Base-by-base conservation (phyloP, 2,329 filamentous ascomycete species). In the Colletotrichum tropicicola region DNA sequence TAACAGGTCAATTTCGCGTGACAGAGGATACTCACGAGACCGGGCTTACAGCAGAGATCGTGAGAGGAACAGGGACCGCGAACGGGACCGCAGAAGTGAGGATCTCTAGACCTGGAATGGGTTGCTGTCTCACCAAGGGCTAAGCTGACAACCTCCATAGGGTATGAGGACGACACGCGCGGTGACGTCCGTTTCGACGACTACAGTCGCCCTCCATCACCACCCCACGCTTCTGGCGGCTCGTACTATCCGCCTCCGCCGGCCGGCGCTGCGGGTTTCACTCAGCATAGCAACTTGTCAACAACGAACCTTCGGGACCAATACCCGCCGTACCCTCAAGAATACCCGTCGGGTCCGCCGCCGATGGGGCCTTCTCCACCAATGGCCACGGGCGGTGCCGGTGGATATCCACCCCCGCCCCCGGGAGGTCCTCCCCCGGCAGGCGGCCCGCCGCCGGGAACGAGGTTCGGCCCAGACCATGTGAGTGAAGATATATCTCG, bases 151-250 rank as follows among this genome's bases (percentile, higher is more conserved):
- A n/a, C n/a, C n/a, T n/a, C 60, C 41, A 43, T 69, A 80, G 78
- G 73, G 21, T 77, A 77, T 53, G 74, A 77, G 44, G 77, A 79
- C 7, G 77, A 79, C n/a, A 68, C 69, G 12, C 70, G 71, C 4
- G 72, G 74, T 45, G 74, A 77, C 27, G 70, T 64, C 17, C 77
- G 80, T 67, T 78, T 79, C 59, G 73, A 78, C 41, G 71, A 76
- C 45, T 72, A 75, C 55, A 71, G 73, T 39, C 78, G 77, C 10
- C 74, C 78, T 5, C 78, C 79, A 5, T 86, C 84, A 3, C 84
- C 83, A 1, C 80, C 82, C 3, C 82, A 78, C 57, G 83, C 83
- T 4, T 86, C 83, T 3, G 84, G 83, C n/a, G 83, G 83, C 12
- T 79, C 80, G 15, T 85, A 79, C 70, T 84, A 82, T 64, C 80